A percentile compares a stretch with the other conserved stretches of the same genome.
Conservation (phyloP, 2,329 filamentous ascomycete genomes). For the Fusarium sp. region DNA sequence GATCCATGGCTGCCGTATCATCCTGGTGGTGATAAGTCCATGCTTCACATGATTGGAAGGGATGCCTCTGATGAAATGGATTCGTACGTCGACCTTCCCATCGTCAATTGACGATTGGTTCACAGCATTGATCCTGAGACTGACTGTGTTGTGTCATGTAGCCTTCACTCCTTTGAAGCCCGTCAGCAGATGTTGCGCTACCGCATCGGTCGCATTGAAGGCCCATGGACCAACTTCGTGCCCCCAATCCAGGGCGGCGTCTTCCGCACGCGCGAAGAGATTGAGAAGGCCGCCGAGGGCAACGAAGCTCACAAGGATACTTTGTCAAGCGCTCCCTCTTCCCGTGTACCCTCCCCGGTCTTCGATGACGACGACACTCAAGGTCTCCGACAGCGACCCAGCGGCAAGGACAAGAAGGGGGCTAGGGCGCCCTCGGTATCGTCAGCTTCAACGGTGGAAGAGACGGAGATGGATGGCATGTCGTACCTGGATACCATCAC, state of each 20-base stretch:
- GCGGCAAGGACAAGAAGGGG: constrained; percentile 19
- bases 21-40: constrained; percentile 89
- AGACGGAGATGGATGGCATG: constrained; percentile 57
- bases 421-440: constrained; percentile 61
- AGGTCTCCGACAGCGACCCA: constrained; percentile 45
- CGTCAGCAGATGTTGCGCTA: constrained; percentile 79
- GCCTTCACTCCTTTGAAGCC: constrained; percentile 82
- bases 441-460: constrained; percentile 64
- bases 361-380: constrained; percentile 55
- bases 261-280: constrained; percentile 63
- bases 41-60: constrained; percentile 90
- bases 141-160: constrained; percentile 49
- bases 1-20: constrained; percentile 91
- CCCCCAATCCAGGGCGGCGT: constrained; percentile 91
- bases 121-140: background rate
- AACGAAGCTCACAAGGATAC: constrained; percentile 32
- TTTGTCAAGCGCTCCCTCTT: constrained; percentile 59
- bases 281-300: constrained; percentile 42
- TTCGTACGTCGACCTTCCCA: constrained; percentile 64
- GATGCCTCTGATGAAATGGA: constrained; percentile 95
- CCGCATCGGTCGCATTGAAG: constrained; percentile 81
- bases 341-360: constrained; percentile 59
- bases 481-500: constrained; percentile 77
- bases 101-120: background rate
- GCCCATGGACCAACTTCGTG: constrained; percentile 84